phyloP scores from a whole-genome alignment of 2,329 filamentous ascomycete species.

The Fusarium udum region DNA sequence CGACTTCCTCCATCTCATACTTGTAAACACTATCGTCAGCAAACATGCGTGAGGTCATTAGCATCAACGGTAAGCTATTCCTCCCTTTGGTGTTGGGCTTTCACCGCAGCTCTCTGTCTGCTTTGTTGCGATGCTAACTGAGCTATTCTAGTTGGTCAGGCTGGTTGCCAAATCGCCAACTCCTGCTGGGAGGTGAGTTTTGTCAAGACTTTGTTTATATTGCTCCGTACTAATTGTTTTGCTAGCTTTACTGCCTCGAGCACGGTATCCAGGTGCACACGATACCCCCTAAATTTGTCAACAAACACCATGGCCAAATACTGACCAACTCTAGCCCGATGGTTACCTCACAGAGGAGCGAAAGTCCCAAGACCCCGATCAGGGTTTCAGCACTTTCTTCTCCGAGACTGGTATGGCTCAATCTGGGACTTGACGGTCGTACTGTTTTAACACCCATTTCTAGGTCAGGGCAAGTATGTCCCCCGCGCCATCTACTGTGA shows the following conservation, averaged over 20 bases:
- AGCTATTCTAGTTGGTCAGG: conserved; percentile 87
- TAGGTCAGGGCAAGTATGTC: conserved; percentile 98
- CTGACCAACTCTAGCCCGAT: conserved; percentile 75
- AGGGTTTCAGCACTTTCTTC: conserved; percentile 99
- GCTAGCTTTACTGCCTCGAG: conserved; percentile 98
- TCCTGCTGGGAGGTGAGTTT: conserved; percentile 98
- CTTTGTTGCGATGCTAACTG: conserved; percentile 59
- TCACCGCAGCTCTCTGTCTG: conserved; percentile 55
- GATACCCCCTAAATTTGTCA: conserved; percentile 37
- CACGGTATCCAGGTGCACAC: conserved; percentile 93
- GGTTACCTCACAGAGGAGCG: conserved; percentile 98
- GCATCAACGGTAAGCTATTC: conserved; percentile 86
- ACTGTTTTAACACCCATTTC: conserved; percentile 30
- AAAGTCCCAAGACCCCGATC: conserved; percentile 90
- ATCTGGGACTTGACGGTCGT: not conserved
- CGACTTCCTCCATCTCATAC: conserved; percentile 43
- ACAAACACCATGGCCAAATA: conserved; percentile 24
- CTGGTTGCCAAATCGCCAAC: conserved; percentile 99
- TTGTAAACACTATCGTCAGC: conserved; percentile 44
- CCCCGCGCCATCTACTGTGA: conserved; percentile 99
- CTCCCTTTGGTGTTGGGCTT: conserved; percentile 41
- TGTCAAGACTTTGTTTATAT: conserved; percentile 38
- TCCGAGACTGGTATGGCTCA: conserved; percentile 87
- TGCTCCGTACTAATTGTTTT: conserved; percentile 33
- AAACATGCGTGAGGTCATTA: conserved; percentile 99